These are phyloP conservation scores for Eutrema yunnanense DNA, from an alignment of 345 rosid species.

Conservation along the genomic window DNA sequence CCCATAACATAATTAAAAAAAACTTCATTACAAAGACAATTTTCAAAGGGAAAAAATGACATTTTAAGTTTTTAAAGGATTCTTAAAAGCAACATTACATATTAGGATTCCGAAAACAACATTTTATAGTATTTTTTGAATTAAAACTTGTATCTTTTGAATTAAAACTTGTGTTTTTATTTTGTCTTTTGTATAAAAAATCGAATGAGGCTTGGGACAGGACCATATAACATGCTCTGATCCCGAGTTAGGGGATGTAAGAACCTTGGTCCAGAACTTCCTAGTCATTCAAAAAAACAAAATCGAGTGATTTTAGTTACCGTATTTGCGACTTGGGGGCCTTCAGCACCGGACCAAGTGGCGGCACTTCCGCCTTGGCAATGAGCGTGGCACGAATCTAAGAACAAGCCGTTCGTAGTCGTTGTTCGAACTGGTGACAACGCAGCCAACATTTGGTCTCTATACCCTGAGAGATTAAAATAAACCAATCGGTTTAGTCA, in stretches of 20 bases:
- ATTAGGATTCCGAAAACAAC: too few species aligned
- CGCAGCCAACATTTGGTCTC: slow-evolving; percentile 56
- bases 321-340: slow-evolving; percentile 49
- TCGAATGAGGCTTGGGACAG: too few species aligned
- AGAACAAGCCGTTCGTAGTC: slow-evolving; percentile 54
- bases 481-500: neutral
- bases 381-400: slow-evolving; percentile 80
- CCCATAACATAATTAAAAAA: neutral
- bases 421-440: slow-evolving; percentile 37
- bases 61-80: too few species aligned
- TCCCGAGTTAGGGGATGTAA: too few species aligned
- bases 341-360: slow-evolving; percentile 53
- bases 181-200: too few species aligned
- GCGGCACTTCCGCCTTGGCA: slow-evolving; percentile 75
- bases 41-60: too few species aligned
- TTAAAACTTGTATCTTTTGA: too few species aligned
- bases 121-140: too few species aligned
- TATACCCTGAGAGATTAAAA: slow-evolving; percentile 41
- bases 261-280: too few species aligned
- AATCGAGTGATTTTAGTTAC: slow-evolving; percentile 22
- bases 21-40: neutral
- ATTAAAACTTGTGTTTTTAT: too few species aligned
- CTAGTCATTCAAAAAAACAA: neutral
- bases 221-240: too few species aligned
- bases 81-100: too few species aligned